A percentile compares a stretch with the other conserved stretches of the same genome.
Evolutionary conservation across 2,329 filamentous ascomycete species (phyloP).

Genomic region (Curvularia verruculosa): DNA sequence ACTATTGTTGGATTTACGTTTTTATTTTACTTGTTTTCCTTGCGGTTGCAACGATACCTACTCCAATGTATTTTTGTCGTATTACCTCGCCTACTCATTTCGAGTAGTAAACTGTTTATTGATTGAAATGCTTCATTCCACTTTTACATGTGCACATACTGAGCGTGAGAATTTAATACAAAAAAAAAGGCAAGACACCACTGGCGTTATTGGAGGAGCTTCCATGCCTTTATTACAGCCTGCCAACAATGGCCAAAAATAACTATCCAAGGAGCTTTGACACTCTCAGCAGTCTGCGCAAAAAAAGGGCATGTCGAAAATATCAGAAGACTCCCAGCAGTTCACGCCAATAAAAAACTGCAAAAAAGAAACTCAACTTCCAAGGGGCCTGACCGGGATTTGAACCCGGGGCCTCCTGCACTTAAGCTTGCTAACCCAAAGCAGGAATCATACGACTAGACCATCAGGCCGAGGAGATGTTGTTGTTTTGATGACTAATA

Average conservation of each 20-base stretch:
- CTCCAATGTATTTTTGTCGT: background rate
- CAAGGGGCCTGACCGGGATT: conserved; percentile 18
- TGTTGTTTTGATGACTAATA: conserved; percentile 1
- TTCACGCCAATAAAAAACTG: no score
- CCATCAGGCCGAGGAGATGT: conserved; percentile 11
- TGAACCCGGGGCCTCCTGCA: conserved; percentile 37
- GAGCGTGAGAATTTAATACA: no score
- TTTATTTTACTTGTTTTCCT: background rate
- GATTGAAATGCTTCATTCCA: no score
- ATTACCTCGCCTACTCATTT: background rate
- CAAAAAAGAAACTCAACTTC: background rate
- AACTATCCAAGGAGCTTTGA: no score
- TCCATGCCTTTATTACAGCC: no score
- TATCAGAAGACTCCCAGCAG: background rate
- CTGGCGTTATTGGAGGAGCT: background rate
- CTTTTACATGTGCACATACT: no score
- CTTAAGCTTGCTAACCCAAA: conserved; percentile 26
- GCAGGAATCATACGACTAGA: conserved; percentile 44
- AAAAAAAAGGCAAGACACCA: background rate
- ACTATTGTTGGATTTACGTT: background rate
- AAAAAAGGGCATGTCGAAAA: no score
- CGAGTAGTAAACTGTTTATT: background rate
- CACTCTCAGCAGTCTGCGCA: background rate
- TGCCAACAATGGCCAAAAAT: no score
- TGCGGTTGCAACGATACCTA: conserved; percentile 4